These are phyloP conservation scores for Heterobasidion parviporum DNA, from an alignment of 1,284 basidiomycete genomes.

Conservation along the genomic window DNA sequence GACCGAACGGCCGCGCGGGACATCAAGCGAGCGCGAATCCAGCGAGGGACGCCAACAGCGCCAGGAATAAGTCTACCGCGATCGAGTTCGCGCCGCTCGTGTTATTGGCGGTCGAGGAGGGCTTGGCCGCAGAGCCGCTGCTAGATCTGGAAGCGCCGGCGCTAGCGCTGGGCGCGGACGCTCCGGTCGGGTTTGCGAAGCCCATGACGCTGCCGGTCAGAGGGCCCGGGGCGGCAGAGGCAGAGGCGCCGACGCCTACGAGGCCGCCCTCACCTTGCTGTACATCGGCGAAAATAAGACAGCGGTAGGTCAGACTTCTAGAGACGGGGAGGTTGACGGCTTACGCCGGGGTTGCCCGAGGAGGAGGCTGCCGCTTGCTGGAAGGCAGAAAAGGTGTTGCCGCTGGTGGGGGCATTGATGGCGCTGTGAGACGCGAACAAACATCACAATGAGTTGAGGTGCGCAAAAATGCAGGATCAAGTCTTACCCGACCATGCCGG, in stretches of 20 bases:
- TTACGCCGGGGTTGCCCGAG: constrained; percentile 23
- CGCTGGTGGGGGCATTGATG: constrained; percentile 44
- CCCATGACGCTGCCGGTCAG: constrained; percentile 9
- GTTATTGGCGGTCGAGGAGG: too few relatives aligned
- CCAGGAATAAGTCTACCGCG: too few relatives aligned
- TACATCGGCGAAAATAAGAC: background rate
- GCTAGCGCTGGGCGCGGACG: constrained; percentile 1
- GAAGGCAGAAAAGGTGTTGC: constrained; percentile 39
- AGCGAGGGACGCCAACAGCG: too few relatives aligned
- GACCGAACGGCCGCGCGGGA: too few relatives aligned
- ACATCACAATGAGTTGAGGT: background rate
- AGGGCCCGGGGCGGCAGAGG: constrained; percentile 32
- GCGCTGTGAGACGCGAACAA: constrained; percentile 21
- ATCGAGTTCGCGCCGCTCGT: too few relatives aligned
- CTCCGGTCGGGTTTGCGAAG: constrained; percentile 8
- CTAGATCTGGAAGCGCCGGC: constrained; percentile 1
- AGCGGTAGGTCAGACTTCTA: constrained; percentile 1
- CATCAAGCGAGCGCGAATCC: too few relatives aligned
- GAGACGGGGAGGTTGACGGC: background rate
- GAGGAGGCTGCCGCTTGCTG: constrained; percentile 24
- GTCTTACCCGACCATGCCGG: constrained; percentile 32
- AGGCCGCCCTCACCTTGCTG: constrained; percentile 32
- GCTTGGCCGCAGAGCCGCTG: too few relatives aligned
- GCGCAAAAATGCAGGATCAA: background rate
- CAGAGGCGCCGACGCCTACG: constrained; percentile 35